These are phyloP conservation scores for Abrus precatorius DNA, from an alignment of 306 rosid genomes.

Conservation along the genomic window DNA sequence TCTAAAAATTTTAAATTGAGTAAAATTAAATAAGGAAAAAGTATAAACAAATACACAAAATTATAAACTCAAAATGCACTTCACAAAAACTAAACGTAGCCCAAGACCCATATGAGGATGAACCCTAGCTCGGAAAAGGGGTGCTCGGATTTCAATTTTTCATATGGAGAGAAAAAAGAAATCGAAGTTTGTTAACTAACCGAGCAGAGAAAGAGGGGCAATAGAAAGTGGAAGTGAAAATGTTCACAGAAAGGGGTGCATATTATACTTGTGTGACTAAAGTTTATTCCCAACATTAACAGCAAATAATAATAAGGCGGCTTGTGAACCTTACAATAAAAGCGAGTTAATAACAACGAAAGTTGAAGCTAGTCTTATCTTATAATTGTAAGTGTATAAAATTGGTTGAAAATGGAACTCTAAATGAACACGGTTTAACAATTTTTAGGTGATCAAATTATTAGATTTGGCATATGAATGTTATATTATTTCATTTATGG, in stretches of 20 bases:
- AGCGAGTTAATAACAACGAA: neutral
- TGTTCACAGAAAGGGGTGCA: neutral
- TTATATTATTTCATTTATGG: neutral
- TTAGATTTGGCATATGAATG: neutral
- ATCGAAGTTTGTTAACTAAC: slow-evolving; percentile 11
- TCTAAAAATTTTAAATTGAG: slow-evolving; percentile 2
- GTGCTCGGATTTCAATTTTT: neutral
- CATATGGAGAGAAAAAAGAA: neutral
- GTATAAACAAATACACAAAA: neutral
- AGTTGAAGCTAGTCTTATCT: neutral
- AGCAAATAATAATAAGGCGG: neutral
- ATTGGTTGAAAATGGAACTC: neutral
- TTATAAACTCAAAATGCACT: neutral
- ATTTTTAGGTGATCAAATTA: neutral
- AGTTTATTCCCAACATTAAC: neutral
- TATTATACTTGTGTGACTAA: neutral
- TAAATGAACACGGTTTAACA: neutral
- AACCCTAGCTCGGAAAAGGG: neutral
- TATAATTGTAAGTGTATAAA: neutral
- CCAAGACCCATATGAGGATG: neutral
- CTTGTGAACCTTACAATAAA: neutral
- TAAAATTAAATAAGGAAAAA: neutral
- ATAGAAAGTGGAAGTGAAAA: neutral
- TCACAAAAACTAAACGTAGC: neutral
- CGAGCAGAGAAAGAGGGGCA: neutral